Percentiles rank a stretch among this genome's conserved stretches.
Conservation (phyloP, 345 rosid genomes). For the Gossypium sturtianum region DNA sequence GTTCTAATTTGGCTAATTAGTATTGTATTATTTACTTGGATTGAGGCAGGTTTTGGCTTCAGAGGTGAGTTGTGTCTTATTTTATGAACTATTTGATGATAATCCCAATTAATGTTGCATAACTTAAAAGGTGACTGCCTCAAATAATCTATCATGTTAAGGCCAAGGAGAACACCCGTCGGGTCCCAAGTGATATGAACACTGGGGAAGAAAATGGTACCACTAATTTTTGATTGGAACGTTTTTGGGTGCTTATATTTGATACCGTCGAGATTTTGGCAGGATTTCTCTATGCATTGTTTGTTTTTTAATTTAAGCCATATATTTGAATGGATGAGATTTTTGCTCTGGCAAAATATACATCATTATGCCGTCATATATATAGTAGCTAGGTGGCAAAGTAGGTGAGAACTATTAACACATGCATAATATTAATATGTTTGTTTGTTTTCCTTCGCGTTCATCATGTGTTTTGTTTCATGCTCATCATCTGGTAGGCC, state of each 20-base stretch:
- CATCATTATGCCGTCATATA: too few relatives aligned
- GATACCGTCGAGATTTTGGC: too few relatives aligned
- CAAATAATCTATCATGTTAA: constrained; percentile 15
- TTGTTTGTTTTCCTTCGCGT: not conserved
- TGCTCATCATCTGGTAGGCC: constrained; percentile 12
- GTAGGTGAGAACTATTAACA: not conserved
- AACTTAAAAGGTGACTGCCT: constrained; percentile 42
- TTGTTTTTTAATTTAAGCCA: not conserved
- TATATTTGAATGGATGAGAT: not conserved
- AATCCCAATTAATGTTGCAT: constrained; percentile 36
- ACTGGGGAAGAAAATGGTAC: constrained; percentile 26
- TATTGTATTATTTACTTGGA: not conserved
- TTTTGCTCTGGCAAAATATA: not conserved
- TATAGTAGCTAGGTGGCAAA: not conserved
- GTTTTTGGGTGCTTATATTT: too few relatives aligned
- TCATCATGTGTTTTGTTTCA: not conserved
- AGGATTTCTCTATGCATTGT: too few relatives aligned
- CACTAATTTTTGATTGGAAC: not conserved
- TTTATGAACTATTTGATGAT: constrained; percentile 38
- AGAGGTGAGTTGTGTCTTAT: not conserved
- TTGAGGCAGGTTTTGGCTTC: not conserved
- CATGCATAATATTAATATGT: too few relatives aligned
- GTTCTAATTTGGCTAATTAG: not conserved
- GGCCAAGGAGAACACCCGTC: constrained; percentile 28
- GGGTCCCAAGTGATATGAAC: constrained; percentile 23